These are phyloP conservation scores for Penicillium parvum DNA, from an alignment of 495 filamentous ascomycete genomes.

Conservation along the genomic window DNA sequence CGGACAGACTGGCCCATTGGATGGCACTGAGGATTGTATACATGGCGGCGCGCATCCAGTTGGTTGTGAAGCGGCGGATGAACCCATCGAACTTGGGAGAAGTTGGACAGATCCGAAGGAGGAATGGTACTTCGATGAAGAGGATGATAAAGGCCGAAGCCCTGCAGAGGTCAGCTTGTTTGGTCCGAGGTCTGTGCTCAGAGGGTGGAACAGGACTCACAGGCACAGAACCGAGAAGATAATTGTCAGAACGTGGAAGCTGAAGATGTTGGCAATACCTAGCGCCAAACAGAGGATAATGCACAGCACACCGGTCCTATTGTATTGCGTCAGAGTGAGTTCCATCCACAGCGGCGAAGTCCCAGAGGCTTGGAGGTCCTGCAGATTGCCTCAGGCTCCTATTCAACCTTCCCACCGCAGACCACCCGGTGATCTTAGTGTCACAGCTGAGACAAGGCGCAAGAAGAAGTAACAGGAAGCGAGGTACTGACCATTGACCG, in stretches of 20 bases:
- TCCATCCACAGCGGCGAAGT: neutral
- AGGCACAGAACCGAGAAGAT: constrained; percentile 80
- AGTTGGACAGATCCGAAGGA: constrained; percentile 96
- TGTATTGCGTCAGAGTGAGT: constrained; percentile 6
- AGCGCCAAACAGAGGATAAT: constrained; percentile 94
- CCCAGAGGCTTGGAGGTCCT: neutral
- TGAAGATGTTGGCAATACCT: constrained; percentile 88
- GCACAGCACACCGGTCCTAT: constrained; percentile 88
- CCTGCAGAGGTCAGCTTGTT: constrained; percentile 41
- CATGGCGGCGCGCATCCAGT: constrained; percentile 94
- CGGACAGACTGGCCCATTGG: constrained; percentile 73
- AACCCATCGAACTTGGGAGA: constrained; percentile 82
- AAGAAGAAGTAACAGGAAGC: neutral
- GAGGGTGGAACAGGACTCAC: constrained; percentile 49
- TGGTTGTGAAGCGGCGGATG: constrained; percentile 88
- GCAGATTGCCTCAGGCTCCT: neutral
- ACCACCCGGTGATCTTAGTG: too few species aligned
- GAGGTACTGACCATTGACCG: constrained; percentile 85
- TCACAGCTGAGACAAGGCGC: too few species aligned
- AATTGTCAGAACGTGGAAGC: constrained; percentile 59
- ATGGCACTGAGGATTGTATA: constrained; percentile 76
- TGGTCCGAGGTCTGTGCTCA: too few species aligned
- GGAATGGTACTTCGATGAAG: constrained; percentile 95
- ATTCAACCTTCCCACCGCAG: neutral
- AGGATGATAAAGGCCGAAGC: constrained; percentile 78